Conservation (phyloP, 2,329 filamentous ascomycete species). For the Colletotrichum truncatum region DNA sequence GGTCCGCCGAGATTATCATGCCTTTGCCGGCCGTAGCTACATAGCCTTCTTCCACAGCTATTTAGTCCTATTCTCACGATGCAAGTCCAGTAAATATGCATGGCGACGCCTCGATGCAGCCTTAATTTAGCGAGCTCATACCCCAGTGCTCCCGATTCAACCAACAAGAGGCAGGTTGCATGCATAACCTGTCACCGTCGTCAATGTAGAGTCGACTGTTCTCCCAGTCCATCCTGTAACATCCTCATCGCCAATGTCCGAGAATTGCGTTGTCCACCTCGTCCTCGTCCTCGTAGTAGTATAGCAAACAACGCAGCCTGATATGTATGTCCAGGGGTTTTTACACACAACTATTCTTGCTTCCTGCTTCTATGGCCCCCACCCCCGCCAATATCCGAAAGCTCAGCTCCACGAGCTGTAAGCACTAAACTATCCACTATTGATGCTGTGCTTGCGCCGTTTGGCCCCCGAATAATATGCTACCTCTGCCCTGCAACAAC, state of each 20-base stretch:
- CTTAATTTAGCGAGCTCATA: background rate
- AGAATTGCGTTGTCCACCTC: no score
- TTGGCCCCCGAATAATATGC: conserved; percentile 1
- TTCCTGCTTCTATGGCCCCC: background rate
- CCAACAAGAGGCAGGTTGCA: no score
- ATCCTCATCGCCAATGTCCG: no score
- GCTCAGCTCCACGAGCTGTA: background rate
- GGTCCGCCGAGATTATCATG: background rate
- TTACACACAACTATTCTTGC: background rate
- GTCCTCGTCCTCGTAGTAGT: no score
- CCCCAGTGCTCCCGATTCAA: background rate
- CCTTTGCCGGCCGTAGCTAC: background rate
- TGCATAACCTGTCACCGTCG: no score
- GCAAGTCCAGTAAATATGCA: no score
- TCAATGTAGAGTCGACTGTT: no score
- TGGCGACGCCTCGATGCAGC: background rate
- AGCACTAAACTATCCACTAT: conserved; percentile 4
- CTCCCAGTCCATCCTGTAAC: no score
- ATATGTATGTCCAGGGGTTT: background rate
- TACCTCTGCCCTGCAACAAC: background rate
- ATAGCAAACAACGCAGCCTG: background rate
- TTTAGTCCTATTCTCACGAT: no score
- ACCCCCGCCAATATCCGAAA: background rate
- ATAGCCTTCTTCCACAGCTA: no score
- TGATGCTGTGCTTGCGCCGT: background rate